Base-by-base conservation (phyloP, 345 rosid genomes). In the Toxicodendron radicans region DNA sequence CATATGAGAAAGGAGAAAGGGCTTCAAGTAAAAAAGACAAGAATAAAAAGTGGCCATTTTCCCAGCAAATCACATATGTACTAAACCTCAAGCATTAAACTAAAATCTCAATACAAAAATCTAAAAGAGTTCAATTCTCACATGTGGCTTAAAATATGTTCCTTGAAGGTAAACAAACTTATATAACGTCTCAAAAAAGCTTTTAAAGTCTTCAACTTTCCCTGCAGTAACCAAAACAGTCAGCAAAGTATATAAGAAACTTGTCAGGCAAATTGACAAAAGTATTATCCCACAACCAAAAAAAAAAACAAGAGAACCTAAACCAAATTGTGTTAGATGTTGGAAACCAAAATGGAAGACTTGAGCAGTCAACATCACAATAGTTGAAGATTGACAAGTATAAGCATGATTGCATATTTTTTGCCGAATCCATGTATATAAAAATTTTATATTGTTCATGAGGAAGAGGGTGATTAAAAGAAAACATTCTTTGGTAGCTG, bases 141-240 rank as follows among this genome's bases (percentile, higher is more conserved):
- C 97, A 85, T 90, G 91, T 72, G 99, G 97, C 82, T 93, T 90
- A 74, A 90, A 71, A 82, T 88, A 93, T 52, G 96, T 95, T 79
- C 92, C 97, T 86, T 91, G 98, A 58, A 93, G 80, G 81, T 95
- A 95, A 16, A 86, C 93, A 79, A 87, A 93, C 78, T 93, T 88
- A 77, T 95, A 90, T 38, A 95, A 75, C 11, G 82, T 80, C 76
- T 80, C 81, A 23, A 88, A 86, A 85, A 85, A 93, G 24, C 74
- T 70, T 78, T 86, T 91, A 77, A 95, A 90, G 66, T 91, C 94
- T 71, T 90, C 91, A 71, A 82, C 68, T 72, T 83, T 81, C 75
- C 97, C 98, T 95, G 92, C 75, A 78, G 52, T 83, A 2, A 16
- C 33, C 10, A 70, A 38, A 68, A 62, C 41, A 72, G 69, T 75